Percentiles rank a stretch among this genome's conserved stretches.
These are phyloP conservation scores for Citrullus colocynthis DNA, from an alignment of 306 rosid species.

Conservation along the genomic window DNA sequence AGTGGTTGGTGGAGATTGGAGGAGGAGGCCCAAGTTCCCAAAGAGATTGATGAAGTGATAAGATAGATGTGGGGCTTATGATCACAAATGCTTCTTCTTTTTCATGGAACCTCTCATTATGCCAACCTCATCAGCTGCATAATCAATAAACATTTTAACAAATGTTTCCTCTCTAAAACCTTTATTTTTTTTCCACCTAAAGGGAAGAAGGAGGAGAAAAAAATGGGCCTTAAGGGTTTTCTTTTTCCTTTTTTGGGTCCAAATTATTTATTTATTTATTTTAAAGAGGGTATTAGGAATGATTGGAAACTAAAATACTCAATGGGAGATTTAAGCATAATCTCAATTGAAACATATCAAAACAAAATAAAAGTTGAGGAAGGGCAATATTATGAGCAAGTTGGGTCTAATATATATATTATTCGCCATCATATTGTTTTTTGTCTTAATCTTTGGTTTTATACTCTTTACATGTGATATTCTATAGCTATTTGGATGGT, in stretches of 20 bases:
- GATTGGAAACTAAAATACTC: conserved; percentile 38
- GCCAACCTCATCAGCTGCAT: conserved; percentile 27
- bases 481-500: background rate
- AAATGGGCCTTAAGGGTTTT: conserved; percentile 9
- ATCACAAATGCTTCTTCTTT: conserved; percentile 25
- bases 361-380: background rate
- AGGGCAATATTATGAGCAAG: background rate
- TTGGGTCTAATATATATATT: background rate
- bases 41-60: conserved; percentile 69
- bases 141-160: conserved; percentile 37
- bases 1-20: conserved; percentile 16
- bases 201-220: conserved; percentile 7
- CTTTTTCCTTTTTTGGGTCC: background rate
- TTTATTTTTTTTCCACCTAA: conserved; percentile 14
- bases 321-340: conserved; percentile 6
- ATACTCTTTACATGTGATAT: background rate
- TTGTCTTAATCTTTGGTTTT: background rate
- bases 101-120: conserved; percentile 25
- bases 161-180: conserved; percentile 27
- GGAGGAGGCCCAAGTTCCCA: conserved; percentile 96
- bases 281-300: conserved; percentile 21
- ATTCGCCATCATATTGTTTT: background rate
- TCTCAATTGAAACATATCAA: background rate
- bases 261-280: background rate
- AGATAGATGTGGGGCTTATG: conserved; percentile 42